A percentile compares a stretch with the other conserved stretches of the same genome.
These are phyloP conservation scores for Nigrospora sphaerica DNA, from an alignment of 2,329 filamentous ascomycete species.

Conservation along the genomic window DNA sequence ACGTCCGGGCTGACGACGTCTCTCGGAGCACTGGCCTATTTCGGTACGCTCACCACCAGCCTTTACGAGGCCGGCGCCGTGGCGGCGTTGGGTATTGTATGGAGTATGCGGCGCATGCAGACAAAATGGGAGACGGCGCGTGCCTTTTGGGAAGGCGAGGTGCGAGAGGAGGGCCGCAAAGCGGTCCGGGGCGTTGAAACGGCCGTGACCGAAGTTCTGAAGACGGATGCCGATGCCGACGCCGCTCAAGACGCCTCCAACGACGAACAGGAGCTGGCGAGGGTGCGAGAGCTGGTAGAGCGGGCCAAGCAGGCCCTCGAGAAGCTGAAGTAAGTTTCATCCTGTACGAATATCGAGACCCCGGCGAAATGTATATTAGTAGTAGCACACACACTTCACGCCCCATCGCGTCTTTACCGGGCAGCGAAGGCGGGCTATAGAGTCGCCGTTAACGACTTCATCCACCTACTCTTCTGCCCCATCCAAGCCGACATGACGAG, in stretches of 20 bases:
- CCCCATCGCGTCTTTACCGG: too few relatives aligned
- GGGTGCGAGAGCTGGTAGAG: slow-evolving; percentile 4
- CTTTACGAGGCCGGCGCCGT: slow-evolving; percentile 57
- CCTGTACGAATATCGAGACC: too few relatives aligned
- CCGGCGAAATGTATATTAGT: too few relatives aligned
- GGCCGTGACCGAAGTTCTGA: slow-evolving; percentile 41
- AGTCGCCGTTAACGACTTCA: too few relatives aligned
- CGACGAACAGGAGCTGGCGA: neutral
- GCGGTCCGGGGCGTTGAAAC: slow-evolving; percentile 50
- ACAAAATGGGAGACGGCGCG: slow-evolving; percentile 55
- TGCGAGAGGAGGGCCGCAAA: slow-evolving; percentile 60
- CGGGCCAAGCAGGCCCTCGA: neutral
- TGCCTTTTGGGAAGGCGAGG: slow-evolving; percentile 57
- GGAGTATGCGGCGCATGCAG: slow-evolving; percentile 53
- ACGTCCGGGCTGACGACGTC: slow-evolving; percentile 58
- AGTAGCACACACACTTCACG: too few relatives aligned
- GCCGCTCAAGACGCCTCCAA: slow-evolving; percentile 10
- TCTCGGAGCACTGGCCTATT: slow-evolving; percentile 49
- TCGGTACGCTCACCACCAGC: slow-evolving; percentile 44
- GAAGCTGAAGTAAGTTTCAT: too few relatives aligned
- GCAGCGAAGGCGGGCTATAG: too few relatives aligned
- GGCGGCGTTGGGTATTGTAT: slow-evolving; percentile 52
- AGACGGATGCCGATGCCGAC: slow-evolving; percentile 10
- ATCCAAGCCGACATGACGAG: too few relatives aligned
- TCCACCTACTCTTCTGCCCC: too few relatives aligned